phyloP scores from a whole-genome alignment of 2,329 filamentous ascomycete species.

The Mycogone perniciosa region DNA sequence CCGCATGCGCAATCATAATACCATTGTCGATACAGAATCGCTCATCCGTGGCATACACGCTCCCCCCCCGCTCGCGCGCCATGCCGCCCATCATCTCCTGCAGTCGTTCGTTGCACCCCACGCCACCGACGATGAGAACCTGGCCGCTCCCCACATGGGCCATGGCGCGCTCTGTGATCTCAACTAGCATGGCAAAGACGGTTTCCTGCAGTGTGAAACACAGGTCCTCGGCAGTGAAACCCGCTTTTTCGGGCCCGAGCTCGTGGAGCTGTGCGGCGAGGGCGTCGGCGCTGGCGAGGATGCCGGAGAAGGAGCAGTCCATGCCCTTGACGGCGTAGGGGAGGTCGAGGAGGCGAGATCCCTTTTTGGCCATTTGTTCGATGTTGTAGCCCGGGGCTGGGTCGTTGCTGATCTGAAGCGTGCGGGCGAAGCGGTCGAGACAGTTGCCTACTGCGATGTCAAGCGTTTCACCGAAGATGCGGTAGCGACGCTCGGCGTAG shows the following conservation, averaged over 20 bases:
- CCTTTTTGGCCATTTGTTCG: slow-evolving; percentile 79
- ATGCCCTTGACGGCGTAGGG: slow-evolving; percentile 98
- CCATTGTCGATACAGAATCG: slow-evolving; percentile 98
- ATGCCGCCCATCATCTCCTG: slow-evolving; percentile 99
- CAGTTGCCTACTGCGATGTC: slow-evolving; percentile 98
- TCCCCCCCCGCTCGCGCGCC: slow-evolving; percentile 81
- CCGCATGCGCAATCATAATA: slow-evolving; percentile 98
- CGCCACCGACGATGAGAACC: slow-evolving; percentile 91
- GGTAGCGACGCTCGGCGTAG: slow-evolving; percentile 88
- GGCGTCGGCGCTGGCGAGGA: slow-evolving; percentile 75
- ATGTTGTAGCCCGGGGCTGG: slow-evolving; percentile 97
- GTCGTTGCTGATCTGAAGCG: slow-evolving; percentile 86
- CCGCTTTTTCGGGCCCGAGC: slow-evolving; percentile 41
- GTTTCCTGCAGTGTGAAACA: slow-evolving; percentile 96
- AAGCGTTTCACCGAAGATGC: slow-evolving; percentile 95
- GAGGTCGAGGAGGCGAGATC: slow-evolving; percentile 70
- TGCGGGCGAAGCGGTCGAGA: slow-evolving; percentile 89
- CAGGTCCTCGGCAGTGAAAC: slow-evolving; percentile 73
- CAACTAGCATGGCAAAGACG: slow-evolving; percentile 92
- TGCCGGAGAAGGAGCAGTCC: slow-evolving; percentile 95
- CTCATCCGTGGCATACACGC: slow-evolving; percentile 92
- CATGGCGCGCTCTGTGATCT: slow-evolving; percentile 98
- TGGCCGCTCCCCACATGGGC: slow-evolving; percentile 88
- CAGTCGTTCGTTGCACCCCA: slow-evolving; percentile 88
- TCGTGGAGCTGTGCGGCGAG: slow-evolving; percentile 62